These are phyloP conservation scores for Hanseniaspora singularis DNA, from an alignment of 805 yeast genomes.

Conservation along the genomic window DNA sequence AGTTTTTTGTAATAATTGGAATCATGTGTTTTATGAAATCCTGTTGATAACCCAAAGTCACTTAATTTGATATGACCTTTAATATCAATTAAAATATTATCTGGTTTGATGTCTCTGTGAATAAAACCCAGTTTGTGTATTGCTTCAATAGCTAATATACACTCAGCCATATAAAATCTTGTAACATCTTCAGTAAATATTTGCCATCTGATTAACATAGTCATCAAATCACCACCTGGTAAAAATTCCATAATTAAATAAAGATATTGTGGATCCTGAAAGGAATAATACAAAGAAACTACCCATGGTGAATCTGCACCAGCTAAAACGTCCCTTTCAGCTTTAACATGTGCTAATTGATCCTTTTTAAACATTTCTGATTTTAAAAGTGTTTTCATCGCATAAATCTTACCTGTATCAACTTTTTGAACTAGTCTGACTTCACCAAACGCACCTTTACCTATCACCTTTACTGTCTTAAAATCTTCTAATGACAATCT, in stretches of 20 bases:
- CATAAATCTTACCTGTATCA: conserved; percentile 82
- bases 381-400: conserved; percentile 85
- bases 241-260: conserved; percentile 90
- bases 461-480: conserved; percentile 75
- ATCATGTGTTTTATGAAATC: conserved; percentile 89
- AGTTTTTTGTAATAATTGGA: conserved; percentile 73
- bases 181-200: conserved; percentile 87
- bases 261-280: conserved; percentile 65
- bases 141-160: conserved; percentile 89
- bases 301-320: conserved; percentile 85
- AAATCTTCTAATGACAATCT: conserved; percentile 73
- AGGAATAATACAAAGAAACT: conserved; percentile 66
- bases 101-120: conserved; percentile 96
- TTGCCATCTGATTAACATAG: conserved; percentile 91
- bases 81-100: conserved; percentile 79
- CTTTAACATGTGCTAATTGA: conserved; percentile 88
- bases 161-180: conserved; percentile 89
- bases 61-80: conserved; percentile 71
- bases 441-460: conserved; percentile 97
- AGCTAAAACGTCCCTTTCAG: conserved; percentile 90
- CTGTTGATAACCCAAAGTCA: conserved; percentile 81
- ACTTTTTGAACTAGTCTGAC: conserved; percentile 86
- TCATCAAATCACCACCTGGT: conserved; percentile 84
- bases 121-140: conserved; percentile 86
- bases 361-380: conserved; percentile 91